Conservation (phyloP, 139 green algal species). For the Coelastrella sp. region DNA sequence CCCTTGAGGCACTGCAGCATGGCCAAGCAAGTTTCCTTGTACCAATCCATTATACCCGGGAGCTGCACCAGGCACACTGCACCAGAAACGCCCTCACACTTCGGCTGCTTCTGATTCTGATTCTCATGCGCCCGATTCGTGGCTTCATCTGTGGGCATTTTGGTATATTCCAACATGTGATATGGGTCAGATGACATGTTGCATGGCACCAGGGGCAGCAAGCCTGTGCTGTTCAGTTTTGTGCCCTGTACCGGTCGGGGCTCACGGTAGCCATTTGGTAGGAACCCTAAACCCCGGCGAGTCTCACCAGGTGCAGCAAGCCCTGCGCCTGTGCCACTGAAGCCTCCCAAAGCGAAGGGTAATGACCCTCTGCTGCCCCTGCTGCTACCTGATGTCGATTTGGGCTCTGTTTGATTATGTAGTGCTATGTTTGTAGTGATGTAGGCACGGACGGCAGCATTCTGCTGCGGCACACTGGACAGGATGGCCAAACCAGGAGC, state of each 20-base stretch:
- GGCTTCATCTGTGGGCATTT: background rate
- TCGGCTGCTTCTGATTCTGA: background rate
- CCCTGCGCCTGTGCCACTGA: background rate
- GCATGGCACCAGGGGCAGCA: background rate
- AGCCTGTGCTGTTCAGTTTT: background rate
- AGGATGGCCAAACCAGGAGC: conserved; percentile 37
- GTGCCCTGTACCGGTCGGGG: conserved; percentile 12
- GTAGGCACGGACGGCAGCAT: conserved; percentile 24
- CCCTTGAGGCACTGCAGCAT: conserved; percentile 31
- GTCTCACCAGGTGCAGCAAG: background rate
- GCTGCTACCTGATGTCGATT: background rate
- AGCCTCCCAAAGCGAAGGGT: background rate
- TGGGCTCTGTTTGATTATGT: background rate
- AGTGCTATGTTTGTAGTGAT: conserved; percentile 9
- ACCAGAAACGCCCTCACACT: background rate
- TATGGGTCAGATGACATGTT: background rate
- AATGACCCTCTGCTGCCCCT: no score
- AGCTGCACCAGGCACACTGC: conserved; percentile 41
- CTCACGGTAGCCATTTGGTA: conserved; percentile 25
- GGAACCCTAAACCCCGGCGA: background rate
- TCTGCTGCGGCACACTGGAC: conserved; percentile 19
- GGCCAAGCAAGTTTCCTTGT: conserved; percentile 33
- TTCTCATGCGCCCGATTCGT: background rate
- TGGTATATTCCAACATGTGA: background rate
- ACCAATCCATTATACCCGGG: conserved; percentile 10